phyloP scores from a whole-genome alignment of 495 filamentous ascomycete species.

The Lentithecium fluviatile region DNA sequence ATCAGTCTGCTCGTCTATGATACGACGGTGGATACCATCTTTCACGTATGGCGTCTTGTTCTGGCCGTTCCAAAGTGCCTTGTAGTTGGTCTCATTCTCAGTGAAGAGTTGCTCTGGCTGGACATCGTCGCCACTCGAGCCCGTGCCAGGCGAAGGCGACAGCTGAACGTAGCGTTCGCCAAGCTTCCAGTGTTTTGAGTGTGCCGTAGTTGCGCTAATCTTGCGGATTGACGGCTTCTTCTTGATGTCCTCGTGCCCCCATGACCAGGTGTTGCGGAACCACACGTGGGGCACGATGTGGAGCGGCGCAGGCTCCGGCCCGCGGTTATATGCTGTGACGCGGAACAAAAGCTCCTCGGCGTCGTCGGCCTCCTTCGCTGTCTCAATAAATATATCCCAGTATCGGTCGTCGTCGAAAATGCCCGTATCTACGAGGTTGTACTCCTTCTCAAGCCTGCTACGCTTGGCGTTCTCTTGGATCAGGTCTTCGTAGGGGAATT shows the following conservation, averaged over 20 bases:
- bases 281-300: slow-evolving; percentile 94
- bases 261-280: slow-evolving; percentile 96
- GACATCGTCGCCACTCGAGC: slow-evolving; percentile 73
- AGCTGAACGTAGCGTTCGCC: slow-evolving; percentile 82
- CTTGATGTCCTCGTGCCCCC: slow-evolving; percentile 70
- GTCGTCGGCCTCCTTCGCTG: slow-evolving; percentile 85
- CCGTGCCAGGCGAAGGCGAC: slow-evolving; percentile 85
- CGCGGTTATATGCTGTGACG: slow-evolving; percentile 93
- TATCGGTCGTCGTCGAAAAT: slow-evolving; percentile 88
- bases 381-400: slow-evolving; percentile 97
- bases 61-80: slow-evolving; percentile 69
- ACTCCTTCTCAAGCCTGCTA: slow-evolving; percentile 72
- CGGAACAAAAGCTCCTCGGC: slow-evolving; percentile 90
- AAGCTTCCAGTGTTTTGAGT: slow-evolving; percentile 71
- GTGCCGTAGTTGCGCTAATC: slow-evolving; percentile 61
- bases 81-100: slow-evolving; percentile 89
- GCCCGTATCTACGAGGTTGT: slow-evolving; percentile 89
- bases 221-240: slow-evolving; percentile 74
- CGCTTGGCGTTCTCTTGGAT: slow-evolving; percentile 78
- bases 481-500: slow-evolving; percentile 88
- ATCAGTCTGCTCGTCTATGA: slow-evolving; percentile 75
- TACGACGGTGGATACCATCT: slow-evolving; percentile 87
- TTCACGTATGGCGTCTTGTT: slow-evolving; percentile 86
- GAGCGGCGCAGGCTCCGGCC: slow-evolving; percentile 81
- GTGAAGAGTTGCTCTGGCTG: slow-evolving; percentile 83